These are phyloP conservation scores for Diaporthe citrichinensis DNA, from an alignment of 2,329 filamentous ascomycete species.

Conservation along the genomic window DNA sequence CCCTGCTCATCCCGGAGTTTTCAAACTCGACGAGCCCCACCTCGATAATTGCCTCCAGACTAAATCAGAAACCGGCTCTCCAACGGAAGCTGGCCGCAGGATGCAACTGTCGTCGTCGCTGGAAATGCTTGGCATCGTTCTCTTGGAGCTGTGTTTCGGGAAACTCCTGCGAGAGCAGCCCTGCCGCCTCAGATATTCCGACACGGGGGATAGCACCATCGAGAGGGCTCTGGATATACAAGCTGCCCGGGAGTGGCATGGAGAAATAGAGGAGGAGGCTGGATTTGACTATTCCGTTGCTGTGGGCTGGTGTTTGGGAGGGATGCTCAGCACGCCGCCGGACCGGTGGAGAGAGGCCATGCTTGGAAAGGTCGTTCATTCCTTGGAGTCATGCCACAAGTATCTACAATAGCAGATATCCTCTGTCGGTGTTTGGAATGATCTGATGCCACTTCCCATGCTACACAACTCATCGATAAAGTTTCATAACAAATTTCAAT, in stretches of 20 bases:
- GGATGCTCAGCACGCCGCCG: background rate
- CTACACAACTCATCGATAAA: too few species aligned
- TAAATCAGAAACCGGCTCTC: fast-evolving
- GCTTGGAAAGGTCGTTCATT: background rate
- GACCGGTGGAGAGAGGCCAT: slow-evolving; percentile 11
- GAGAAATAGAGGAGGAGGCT: background rate
- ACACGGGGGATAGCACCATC: background rate
- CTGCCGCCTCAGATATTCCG: background rate
- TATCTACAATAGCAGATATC: background rate
- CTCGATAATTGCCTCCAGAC: background rate
- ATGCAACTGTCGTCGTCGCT: background rate
- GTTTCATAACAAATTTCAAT: fast-evolving
- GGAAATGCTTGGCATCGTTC: background rate
- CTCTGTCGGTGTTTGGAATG: background rate
- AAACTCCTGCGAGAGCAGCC: background rate
- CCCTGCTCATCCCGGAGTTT: background rate
- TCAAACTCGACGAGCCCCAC: background rate
- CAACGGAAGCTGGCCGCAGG: background rate
- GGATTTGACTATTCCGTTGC: background rate
- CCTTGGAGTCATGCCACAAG: slow-evolving; percentile 1
- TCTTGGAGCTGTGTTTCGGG: background rate
- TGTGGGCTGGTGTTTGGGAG: slow-evolving; percentile 5
- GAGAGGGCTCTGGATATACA: background rate
- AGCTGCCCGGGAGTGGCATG: background rate
- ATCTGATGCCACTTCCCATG: background rate